Base-by-base conservation (phyloP, 176 grass and related monocot species). In the Paspalum notatum region DNA sequence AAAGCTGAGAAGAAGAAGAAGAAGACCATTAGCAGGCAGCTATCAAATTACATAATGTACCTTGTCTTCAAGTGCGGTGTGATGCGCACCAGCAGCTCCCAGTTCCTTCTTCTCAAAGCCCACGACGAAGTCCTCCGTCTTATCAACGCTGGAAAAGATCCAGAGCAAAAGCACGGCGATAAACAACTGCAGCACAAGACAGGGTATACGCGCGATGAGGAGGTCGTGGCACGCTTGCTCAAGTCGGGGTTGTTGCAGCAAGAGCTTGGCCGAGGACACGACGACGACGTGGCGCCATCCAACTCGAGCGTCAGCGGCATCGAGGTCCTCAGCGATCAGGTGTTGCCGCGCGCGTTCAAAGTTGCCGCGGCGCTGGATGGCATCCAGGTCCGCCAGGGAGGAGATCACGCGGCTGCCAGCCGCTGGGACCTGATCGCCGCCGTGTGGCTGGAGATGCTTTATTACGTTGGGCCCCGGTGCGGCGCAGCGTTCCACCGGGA, bases 381-480 rank as follows among this genome's bases (percentile, higher is more conserved):
- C 64, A 17, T 69, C 48, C 32, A 21, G 37, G 37, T 24, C 14
- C 62, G 6, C 27, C 62, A 38, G 7, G 32, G 62, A 11, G 38
- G 16, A 2, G 6, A 38, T 14, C 16, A 14, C 6, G 15, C 14
- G 7, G 37, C 16, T 13, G 50, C 63, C 49, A 41, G n/a, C 66
- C 64, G 14, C 2, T 80, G 77, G 77, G 77, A 43, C 50, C 37
- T 80, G 32, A 68, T 80, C 64, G 64, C 40, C 77, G 39, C 66
- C 14, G 64, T 80, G 49, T 80, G 78, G 65, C 65, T 70, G 65
- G 78, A 70, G 77, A 80, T 80, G 77, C 64, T 80, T 38, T 80
- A 57, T 50, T 80, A 80, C 50, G 25, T 80, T 1, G 77, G 27
- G 1, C 21, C 77, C 21, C 38, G 77, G 63, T 80, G 77, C 21